Percentiles rank a stretch among this genome's conserved stretches.
Conservation (phyloP, 352 stramenopile species). For the Globisporangium rhizosaccharum region DNA sequence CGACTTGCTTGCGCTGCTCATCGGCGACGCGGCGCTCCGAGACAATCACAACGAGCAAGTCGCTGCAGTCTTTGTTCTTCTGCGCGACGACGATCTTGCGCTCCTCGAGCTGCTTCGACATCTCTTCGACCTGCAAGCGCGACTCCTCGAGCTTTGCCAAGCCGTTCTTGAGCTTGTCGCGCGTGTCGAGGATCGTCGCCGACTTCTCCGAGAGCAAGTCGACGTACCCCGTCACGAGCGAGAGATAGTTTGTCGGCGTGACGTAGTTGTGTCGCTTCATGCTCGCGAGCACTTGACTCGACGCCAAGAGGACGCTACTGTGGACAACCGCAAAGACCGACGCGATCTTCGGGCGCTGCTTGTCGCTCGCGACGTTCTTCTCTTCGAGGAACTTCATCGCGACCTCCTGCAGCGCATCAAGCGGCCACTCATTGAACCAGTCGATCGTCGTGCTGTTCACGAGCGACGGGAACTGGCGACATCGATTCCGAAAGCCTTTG, state of each 20-base stretch:
- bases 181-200: constrained; percentile 59
- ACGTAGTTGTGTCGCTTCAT: constrained; percentile 94
- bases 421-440: constrained; percentile 91
- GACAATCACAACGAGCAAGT: constrained; percentile 93
- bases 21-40: constrained; percentile 91
- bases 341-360: constrained; percentile 78
- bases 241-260: constrained; percentile 91
- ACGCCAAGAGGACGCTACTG: constrained; percentile 79
- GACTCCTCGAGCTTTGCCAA: constrained; percentile 82
- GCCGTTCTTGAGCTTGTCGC: constrained; percentile 81
- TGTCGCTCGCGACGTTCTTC: constrained; percentile 70
- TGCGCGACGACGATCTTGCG: constrained; percentile 88
- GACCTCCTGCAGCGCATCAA: constrained; percentile 90
- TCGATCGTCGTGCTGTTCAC: constrained; percentile 95
- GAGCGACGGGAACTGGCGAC: constrained; percentile 90
- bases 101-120: constrained; percentile 83
- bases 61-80: constrained; percentile 93
- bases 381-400: constrained; percentile 91
- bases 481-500: constrained; percentile 75
- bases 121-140: constrained; percentile 75
- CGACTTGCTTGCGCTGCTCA: constrained; percentile 91
- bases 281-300: constrained; percentile 73
- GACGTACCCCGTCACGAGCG: constrained; percentile 90
- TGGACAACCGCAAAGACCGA: constrained; percentile 88
- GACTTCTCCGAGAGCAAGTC: constrained; percentile 76